These are phyloP conservation scores for Fusarium annulatum DNA, from an alignment of 2,329 filamentous ascomycete genomes.

Conservation along the genomic window DNA sequence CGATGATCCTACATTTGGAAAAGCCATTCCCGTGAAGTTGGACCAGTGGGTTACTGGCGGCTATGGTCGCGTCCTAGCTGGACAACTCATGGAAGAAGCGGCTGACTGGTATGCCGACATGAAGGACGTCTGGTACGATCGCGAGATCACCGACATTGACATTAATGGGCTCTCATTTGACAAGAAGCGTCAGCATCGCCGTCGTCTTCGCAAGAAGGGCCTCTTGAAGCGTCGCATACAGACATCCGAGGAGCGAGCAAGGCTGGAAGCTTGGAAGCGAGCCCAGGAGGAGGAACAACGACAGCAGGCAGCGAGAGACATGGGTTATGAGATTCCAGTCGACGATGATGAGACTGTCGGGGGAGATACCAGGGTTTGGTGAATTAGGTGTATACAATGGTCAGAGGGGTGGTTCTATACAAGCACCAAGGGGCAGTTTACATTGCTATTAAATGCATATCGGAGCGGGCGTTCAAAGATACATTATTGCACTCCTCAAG, in stretches of 20 bases:
- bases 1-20: conserved; percentile 70
- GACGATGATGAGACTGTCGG: conserved; percentile 48
- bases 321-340: conserved; percentile 52
- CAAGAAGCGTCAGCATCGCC: conserved; percentile 59
- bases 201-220: conserved; percentile 62
- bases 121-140: conserved; percentile 58
- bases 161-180: conserved; percentile 58
- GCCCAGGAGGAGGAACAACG: conserved; percentile 55
- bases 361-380: conserved; percentile 47
- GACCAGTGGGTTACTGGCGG: conserved; percentile 71
- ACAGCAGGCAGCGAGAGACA: conserved; percentile 53
- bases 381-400: not conserved
- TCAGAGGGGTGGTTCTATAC: not conserved
- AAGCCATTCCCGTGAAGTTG: conserved; percentile 69
- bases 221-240: conserved; percentile 51
- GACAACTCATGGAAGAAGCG: conserved; percentile 55
- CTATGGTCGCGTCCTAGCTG: conserved; percentile 54
- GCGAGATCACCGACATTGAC: conserved; percentile 58
- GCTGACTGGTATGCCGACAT: conserved; percentile 61
- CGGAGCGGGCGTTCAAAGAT: conserved; percentile 31
- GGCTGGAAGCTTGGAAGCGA: conserved; percentile 59
- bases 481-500: conserved; percentile 11
- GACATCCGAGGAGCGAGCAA: conserved; percentile 54
- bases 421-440: not conserved
- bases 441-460: conserved; percentile 33